Evolutionary conservation across 148 eudicot genomes (phyloP).

Genomic region (Persicaria tinctoria): DNA sequence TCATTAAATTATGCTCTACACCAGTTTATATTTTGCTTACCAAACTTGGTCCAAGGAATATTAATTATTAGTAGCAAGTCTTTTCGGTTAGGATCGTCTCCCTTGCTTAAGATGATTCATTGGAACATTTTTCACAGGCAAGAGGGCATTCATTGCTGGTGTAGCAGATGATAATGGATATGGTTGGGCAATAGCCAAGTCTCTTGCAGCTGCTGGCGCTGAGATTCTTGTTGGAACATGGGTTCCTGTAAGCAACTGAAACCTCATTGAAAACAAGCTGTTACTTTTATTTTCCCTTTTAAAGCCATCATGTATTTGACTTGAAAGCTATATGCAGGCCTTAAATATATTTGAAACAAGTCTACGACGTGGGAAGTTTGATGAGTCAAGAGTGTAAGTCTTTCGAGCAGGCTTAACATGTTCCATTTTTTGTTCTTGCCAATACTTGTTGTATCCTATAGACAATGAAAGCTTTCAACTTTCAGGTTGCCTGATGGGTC

Average conservation of each 20-base stretch:
- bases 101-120: neutral
- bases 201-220: conserved; percentile 97
- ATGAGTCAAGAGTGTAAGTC: conserved; percentile 84
- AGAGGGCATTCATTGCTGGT: conserved; percentile 93
- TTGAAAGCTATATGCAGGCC: conserved; percentile 37
- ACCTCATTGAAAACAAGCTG: neutral
- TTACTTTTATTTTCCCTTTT: neutral
- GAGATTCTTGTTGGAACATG: conserved; percentile 96
- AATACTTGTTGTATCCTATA: neutral
- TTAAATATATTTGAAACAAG: conserved; percentile 90
- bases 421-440: neutral
- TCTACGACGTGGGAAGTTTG: conserved; percentile 90
- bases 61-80: neutral
- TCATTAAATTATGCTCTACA: neutral
- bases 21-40: neutral
- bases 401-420: neutral
- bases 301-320: neutral
- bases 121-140: conserved; percentile 35
- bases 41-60: conserved; percentile 2
- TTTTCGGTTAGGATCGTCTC: neutral
- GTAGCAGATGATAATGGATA: conserved; percentile 95
- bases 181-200: conserved; percentile 97
- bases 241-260: conserved; percentile 74
- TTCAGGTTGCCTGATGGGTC: conserved; percentile 92
- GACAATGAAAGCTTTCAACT: conserved; percentile 11